Base-by-base conservation (phyloP, 441 rosid genomes). In the Manihot esculenta region DNA sequence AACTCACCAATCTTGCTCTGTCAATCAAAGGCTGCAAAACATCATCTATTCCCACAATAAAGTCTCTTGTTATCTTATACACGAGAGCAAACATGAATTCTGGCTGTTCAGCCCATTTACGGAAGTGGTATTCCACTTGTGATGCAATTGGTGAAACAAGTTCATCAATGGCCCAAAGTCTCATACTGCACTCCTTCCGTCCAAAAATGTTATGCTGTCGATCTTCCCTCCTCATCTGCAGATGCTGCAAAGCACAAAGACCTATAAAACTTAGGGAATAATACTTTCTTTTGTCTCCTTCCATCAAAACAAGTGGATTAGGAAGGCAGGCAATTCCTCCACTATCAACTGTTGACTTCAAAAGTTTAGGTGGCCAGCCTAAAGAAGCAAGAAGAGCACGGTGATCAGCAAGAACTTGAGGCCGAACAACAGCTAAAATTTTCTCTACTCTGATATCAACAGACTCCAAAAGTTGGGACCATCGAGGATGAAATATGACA, bases 1-100 rank as follows among this genome's bases (percentile, higher is more conserved):
- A 86, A 75, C 86, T 84, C 42, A 42, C 76, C 74, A 92, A 77
- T 74, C 85, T 79, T 59, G 94, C 94, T 76, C 74, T 83, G 70
- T 92, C 97, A 48, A 92, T 85, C 81, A 90, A 78, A 78, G 97
- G 97, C 80, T 89, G 94, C 86, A 92, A 84, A 70, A 87, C 79
- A 68, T 86, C 87, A 61, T 87, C 95, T 10, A 92, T 80, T 13
- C 93, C 97, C 13, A 77, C 76, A 62, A 86, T 80, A 68, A 90
- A 90, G 74, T 86, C 93, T 70, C 80, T 86, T 11, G 89, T 85
- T 56, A 87, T 79, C 84, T 82, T 88, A 66, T 83, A 76, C 1
- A 81, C 87, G 60, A 90, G 91, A 23, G 89, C 86, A 78, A 90
- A 88, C 35, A 88, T 86, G 77, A 86, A 81, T 77, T 92, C 96